Evolutionary conservation across 768 basidiomycete species (phyloP), one percentile per base, ranked within the genome.

Genomic region (Xanthoconium stramineum): DNA sequence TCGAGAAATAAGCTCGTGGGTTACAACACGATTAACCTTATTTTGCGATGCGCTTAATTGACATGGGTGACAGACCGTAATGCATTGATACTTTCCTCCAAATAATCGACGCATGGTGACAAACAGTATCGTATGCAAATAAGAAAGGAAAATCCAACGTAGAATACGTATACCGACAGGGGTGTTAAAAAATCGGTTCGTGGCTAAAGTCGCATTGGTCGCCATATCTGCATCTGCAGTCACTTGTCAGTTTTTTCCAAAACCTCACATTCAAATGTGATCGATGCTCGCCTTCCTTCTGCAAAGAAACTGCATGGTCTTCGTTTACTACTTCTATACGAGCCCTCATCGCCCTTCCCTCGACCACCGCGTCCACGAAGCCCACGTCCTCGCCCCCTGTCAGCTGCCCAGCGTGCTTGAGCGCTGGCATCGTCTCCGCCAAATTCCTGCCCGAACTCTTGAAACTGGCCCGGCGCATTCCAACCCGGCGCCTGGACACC

Each of bases 231-330:
- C 90, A 92, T 83, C 90, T 92, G 82, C 78, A 75, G 77, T 77
- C 72, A 74, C 74, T 73, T 51, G 74, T 80, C 67, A 80, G 78
- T 60, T 69, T 68, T 14, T 61, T 55, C 62, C 29, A 47, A 40
- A 42, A 54, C 57, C 60, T 60, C 66, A 59, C 67, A 60, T 66
- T 52, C 47, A 55, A 52, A 56, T 59, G 71, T 72, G 73, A 78
- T 78, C 69, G 71, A 80, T 83, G 87, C 90, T 91, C 85, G 88
- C 90, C 89, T 91, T 89, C 89, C 90, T 83, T 84, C 81, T 77
- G 83, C 83, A 83, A 85, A 91, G 80, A 91, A 92, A 81, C 80
- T 87, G 88, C 90, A 92, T 76, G 87, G 85, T 85, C 83, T 85
- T 85, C 86, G 83, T 84, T 85, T 90, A 83, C 77, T 88, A 74